A percentile compares a stretch with the other conserved stretches of the same genome.
phyloP scores from a whole-genome alignment of 768 basidiomycete genomes.

The Trametes cinnabarina region DNA sequence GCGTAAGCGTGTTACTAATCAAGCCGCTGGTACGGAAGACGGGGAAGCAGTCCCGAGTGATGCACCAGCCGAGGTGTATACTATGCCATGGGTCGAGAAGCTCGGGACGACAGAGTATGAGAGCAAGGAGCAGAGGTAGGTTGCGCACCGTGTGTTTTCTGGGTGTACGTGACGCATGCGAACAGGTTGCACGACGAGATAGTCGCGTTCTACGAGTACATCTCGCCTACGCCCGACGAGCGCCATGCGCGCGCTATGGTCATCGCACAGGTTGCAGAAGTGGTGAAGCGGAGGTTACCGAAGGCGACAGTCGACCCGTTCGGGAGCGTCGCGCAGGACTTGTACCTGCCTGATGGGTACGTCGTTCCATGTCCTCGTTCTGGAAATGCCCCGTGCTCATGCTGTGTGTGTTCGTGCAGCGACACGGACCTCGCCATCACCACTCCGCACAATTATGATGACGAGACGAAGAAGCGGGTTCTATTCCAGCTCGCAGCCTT shows the following conservation, averaged over 20 bases:
- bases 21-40: neutral
- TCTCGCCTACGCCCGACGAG: slow-evolving; percentile 54
- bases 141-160: neutral
- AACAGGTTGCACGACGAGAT: slow-evolving; percentile 65
- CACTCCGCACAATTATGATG: slow-evolving; percentile 32
- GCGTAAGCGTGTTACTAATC: slow-evolving; percentile 11
- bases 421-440: slow-evolving; percentile 62
- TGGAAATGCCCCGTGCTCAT: neutral
- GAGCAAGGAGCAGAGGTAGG: slow-evolving; percentile 34
- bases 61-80: neutral
- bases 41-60: neutral
- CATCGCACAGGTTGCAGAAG: slow-evolving; percentile 43
- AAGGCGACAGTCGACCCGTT: slow-evolving; percentile 52
- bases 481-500: slow-evolving; percentile 49
- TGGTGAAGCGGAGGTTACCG: slow-evolving; percentile 44
- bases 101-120: slow-evolving; percentile 28
- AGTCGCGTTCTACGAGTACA: slow-evolving; percentile 51
- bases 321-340: slow-evolving; percentile 58
- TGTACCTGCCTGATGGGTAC: slow-evolving; percentile 63
- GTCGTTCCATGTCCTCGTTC: slow-evolving; percentile 17
- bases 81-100: slow-evolving; percentile 25
- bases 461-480: slow-evolving; percentile 37
- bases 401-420: slow-evolving; percentile 32
- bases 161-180: neutral
- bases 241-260: slow-evolving; percentile 44